Conservation (phyloP, 1,284 basidiomycete species). For the Trametes polyzona region DNA sequence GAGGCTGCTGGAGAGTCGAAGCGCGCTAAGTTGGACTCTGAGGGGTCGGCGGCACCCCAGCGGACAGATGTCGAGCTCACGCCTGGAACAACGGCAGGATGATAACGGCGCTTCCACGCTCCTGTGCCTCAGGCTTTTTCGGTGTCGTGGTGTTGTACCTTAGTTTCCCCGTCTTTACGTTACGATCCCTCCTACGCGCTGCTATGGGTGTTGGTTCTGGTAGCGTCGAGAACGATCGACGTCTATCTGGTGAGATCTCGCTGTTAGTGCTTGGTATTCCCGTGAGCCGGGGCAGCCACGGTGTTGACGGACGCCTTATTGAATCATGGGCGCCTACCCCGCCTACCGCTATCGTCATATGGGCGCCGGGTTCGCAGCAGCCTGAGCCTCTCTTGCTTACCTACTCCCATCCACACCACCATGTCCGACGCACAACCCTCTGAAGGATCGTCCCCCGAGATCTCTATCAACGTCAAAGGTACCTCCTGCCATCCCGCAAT, state of each 20-base stretch:
- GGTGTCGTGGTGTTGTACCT: not conserved
- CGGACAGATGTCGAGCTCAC: too few relatives aligned
- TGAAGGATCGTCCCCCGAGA: constrained; percentile 51
- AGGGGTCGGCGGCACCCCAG: not conserved
- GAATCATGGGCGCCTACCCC: constrained; percentile 5
- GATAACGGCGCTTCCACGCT: too few relatives aligned
- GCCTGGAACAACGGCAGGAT: too few relatives aligned
- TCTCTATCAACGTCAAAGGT: constrained; percentile 81
- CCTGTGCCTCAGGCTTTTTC: too few relatives aligned
- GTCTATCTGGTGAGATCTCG: constrained; percentile 10
- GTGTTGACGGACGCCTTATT: not conserved
- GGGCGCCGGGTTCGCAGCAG: too few relatives aligned
- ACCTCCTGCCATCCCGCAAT: not conserved
- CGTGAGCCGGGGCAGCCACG: too few relatives aligned
- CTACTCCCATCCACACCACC: not conserved
- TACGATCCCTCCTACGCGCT: not conserved
- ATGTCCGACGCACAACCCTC: constrained; percentile 31
- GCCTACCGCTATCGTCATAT: constrained; percentile 20
- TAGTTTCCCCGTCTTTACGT: not conserved
- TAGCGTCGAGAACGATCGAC: constrained; percentile 17
- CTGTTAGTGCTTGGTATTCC: too few relatives aligned
- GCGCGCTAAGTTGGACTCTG: constrained; percentile 20
- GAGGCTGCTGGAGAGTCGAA: constrained; percentile 15
- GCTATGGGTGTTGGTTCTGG: not conserved
- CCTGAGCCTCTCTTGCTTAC: not conserved